Conservation (phyloP, 1,284 basidiomycete genomes). For the Hemileia vastatrix region DNA sequence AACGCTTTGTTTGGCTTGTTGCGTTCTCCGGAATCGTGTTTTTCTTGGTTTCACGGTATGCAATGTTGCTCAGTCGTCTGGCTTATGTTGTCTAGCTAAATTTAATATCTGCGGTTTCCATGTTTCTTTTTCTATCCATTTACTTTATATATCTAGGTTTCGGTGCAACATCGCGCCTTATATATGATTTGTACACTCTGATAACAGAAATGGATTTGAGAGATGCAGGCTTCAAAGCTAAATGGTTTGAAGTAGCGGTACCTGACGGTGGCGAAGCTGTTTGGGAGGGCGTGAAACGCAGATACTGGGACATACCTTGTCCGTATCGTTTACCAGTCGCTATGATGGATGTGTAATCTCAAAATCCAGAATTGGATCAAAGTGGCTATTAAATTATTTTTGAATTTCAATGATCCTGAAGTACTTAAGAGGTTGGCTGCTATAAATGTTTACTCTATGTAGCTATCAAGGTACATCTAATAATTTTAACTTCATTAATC, state of each 20-base stretch:
- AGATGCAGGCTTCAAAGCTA: slow-evolving; percentile 6
- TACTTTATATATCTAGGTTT: slow-evolving; percentile 1
- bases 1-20: slow-evolving; percentile 11
- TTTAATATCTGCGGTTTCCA: no score
- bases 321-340: slow-evolving; percentile 18
- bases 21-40: slow-evolving; percentile 3
- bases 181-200: slow-evolving; percentile 18
- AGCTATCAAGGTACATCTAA: no score
- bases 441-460: no score
- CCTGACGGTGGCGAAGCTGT: slow-evolving; percentile 15
- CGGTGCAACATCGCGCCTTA: slow-evolving; percentile 14
- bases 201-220: slow-evolving; percentile 18
- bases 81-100: no score
- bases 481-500: no score
- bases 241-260: slow-evolving; percentile 14
- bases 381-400: no score
- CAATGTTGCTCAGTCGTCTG: no score
- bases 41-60: slow-evolving; percentile 23
- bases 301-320: slow-evolving; percentile 18
- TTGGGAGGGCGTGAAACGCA: slow-evolving; percentile 19
- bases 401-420: no score
- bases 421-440: no score
- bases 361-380: no score
- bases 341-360: slow-evolving; percentile 13
- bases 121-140: not conserved